These are phyloP conservation scores for Mortierella sp. DNA, from an alignment of 371 early-diverging fungal genomes.

Conservation along the genomic window DNA sequence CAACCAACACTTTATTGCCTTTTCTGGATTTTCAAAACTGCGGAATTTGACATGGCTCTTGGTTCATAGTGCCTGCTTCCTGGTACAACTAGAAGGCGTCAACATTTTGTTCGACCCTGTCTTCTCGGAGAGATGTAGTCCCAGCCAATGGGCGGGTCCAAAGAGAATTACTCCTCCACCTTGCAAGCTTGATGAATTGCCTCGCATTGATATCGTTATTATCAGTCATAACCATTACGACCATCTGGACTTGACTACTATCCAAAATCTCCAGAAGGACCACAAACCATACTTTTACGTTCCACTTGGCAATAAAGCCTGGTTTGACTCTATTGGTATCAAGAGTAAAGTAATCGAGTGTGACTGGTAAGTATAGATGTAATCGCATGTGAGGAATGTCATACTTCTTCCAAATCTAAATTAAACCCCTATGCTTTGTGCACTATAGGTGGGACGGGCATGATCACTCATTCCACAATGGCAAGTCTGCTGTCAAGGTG, in stretches of 20 bases:
- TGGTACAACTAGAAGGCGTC: constrained; percentile 72
- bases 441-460: constrained; percentile 71
- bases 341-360: constrained; percentile 67
- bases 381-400: not conserved
- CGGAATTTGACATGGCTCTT: not conserved
- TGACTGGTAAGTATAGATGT: constrained; percentile 69
- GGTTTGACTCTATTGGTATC: constrained; percentile 69
- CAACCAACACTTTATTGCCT: not conserved
- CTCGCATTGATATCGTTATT: constrained; percentile 76
- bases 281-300: constrained; percentile 72
- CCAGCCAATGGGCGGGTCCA: constrained; percentile 71
- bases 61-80: constrained; percentile 64
- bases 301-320: constrained; percentile 79
- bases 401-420: too few relatives aligned
- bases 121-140: constrained; percentile 79
- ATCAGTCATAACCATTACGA: constrained; percentile 87
- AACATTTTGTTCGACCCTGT: constrained; percentile 83
- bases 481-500: constrained; percentile 52
- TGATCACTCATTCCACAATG: constrained; percentile 51
- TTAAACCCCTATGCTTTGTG: too few relatives aligned
- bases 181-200: constrained; percentile 73
- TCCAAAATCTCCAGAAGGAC: constrained; percentile 62
- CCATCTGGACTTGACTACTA: constrained; percentile 76
- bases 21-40: too few relatives aligned
- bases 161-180: constrained; percentile 77